Base-by-base conservation (phyloP, 75 land plant genomes). In the Cryptomeria japonica region DNA sequence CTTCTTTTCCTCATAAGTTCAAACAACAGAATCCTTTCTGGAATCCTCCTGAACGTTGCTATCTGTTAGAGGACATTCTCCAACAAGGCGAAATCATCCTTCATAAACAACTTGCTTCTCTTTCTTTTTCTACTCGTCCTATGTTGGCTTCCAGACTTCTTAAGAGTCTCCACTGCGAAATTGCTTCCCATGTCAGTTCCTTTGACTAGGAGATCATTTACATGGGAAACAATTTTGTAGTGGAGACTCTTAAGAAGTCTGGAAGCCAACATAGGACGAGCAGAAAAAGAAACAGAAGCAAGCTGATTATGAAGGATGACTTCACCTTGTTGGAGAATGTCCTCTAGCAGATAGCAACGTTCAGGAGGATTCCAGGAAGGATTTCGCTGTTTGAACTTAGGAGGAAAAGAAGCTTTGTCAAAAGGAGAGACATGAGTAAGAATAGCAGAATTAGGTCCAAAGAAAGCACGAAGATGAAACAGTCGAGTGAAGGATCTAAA, bases 361-460 rank as follows among this genome's bases (percentile, higher is more conserved):
- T 16, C 25, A 36, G 37, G 6, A 37, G 12, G 80, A 38, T 77
- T 15, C 80, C 22, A 77, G 18, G 2, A 16, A 5, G 39, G 13
- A 6, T 77, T 77, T 3, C 6, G 0, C 1, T 36, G 37, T 4
- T 6, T 4, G 3, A 77, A 77, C 1, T 4, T 39, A 76, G 3
- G 36, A 37, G 80, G 16, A 3, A 77, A 14, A 3, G 15, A 7
- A 7, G 13, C 9, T 7, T 0, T 19, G 11, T 11, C 3, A 12
- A 32, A 32, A 32, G 32, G 2, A 32, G 77, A 6, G 1, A 10
- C 3, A 32, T 7, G 77, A 7, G 9, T 10, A 2, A 10, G 36
- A 11, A 2, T 0, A 9, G 3, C 1, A 0, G 31, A 32, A 2
- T 8, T 0, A 2, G 1, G 2, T 0, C 10, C 15, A 19, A 58